Conservation (phyloP, 495 filamentous ascomycete genomes). For the Lepraria neglecta region DNA sequence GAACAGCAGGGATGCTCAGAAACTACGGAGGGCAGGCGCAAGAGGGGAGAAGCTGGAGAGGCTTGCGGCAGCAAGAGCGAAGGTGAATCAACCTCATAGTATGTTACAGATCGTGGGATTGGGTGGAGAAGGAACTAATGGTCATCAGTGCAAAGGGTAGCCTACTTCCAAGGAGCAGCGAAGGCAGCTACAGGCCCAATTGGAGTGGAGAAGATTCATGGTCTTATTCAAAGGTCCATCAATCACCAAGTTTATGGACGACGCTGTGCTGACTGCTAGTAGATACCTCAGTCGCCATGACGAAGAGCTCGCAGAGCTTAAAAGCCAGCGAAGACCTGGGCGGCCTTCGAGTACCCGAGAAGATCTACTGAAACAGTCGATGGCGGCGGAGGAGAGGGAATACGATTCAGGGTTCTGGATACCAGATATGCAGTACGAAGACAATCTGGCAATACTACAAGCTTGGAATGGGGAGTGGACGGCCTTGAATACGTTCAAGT, state of each 20-base stretch:
- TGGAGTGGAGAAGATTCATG: conserved; percentile 51
- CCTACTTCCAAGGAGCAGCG: conserved; percentile 62
- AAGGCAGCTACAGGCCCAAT: conserved; percentile 50
- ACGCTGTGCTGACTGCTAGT: conserved; percentile 1
- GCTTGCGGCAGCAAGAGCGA: conserved; percentile 54
- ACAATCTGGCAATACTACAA: conserved; percentile 48
- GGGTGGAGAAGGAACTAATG: background rate
- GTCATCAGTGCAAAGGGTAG: conserved; percentile 57
- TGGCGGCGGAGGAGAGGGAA: conserved; percentile 68
- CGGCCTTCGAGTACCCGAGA: conserved; percentile 72
- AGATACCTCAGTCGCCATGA: conserved; percentile 76
- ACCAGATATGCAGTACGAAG: conserved; percentile 52
- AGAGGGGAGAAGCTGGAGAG: conserved; percentile 71
- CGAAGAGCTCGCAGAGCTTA: conserved; percentile 65
- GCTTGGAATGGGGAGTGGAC: conserved; percentile 61
- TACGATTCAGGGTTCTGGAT: conserved; percentile 76
- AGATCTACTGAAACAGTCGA: conserved; percentile 65
- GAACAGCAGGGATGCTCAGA: conserved; percentile 71
- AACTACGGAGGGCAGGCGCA: conserved; percentile 63
- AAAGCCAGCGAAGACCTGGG: conserved; percentile 71
- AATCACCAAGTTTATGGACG: background rate
- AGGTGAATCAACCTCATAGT: conserved; percentile 64
- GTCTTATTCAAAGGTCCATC: conserved; percentile 56
- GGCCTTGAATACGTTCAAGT: conserved; percentile 52
- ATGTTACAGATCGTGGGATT: conserved; percentile 27